Evolutionary conservation across 2,329 filamentous ascomycete genomes (phyloP), one percentile per base, ranked within the genome.

Genomic region (Colletotrichum filicis): DNA sequence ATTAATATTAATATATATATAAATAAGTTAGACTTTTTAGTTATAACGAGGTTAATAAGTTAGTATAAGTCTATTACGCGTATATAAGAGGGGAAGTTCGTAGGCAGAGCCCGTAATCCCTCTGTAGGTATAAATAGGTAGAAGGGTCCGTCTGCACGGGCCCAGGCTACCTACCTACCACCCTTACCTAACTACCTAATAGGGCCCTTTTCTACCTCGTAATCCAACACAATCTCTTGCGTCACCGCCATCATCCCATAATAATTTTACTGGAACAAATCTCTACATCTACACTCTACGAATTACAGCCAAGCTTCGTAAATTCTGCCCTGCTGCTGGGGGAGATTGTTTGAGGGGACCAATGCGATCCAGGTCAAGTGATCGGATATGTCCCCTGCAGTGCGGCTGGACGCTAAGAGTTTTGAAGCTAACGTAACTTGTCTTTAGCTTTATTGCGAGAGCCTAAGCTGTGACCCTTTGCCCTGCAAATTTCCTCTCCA

Each of bases 331-430:
- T n/a, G 26, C 30, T 16, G 37, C 30, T 24, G 37, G n/a, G 49
- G 24, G n/a, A 22, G 7, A 26, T n/a, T 49, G 19, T 12, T 22
- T 28, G 24, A 22, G 53, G 49, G 42, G n/a, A 56, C 24, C 55
- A 60, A n/a, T 32, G 55, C 24, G 42, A 35, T 22, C 49, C 16
- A 19, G 55, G 30, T 35, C 32, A 52, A n/a, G 22, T 35, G 37
- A 35, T 64, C 42, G 65, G 70, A 4, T 56, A 30, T 42, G 42
- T 55, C 70, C 70, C 70, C 70, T 73, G 70, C 55, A 70, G 52
- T 70, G 60, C 66, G 70, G 70, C 70, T 73, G 70, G 59, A 46
- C 70, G 66, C 66, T 73, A 73, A 37, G 16, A 22, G n/a, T 28
- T 19, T 24, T 16, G n/a, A 35, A 58, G 53, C 57, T 42, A 62